Evolutionary conservation across 768 basidiomycete genomes (phyloP).

Genomic region (Phaeotremella skinneri): DNA sequence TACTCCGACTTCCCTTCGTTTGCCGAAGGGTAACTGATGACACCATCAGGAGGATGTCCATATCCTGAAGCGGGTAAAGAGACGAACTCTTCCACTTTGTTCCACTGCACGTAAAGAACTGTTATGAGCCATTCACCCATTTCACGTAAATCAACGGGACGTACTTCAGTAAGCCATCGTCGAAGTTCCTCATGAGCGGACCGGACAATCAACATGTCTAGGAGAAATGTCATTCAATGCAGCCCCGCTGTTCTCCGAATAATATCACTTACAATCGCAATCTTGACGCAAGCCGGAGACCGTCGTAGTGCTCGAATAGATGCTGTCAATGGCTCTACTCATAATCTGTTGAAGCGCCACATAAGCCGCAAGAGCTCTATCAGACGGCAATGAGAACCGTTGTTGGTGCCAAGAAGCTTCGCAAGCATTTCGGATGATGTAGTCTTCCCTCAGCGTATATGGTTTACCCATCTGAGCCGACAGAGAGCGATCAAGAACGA

Average conservation of each 20-base stretch:
- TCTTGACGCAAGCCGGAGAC: constrained; percentile 78
- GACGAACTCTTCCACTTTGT: constrained; percentile 30
- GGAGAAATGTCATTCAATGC: constrained; percentile 60
- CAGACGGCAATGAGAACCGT: constrained; percentile 63
- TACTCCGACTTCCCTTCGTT: constrained; percentile 25
- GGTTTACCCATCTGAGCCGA: constrained; percentile 98
- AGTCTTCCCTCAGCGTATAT: constrained; percentile 86
- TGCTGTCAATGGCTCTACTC: constrained; percentile 80
- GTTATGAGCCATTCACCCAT: constrained; percentile 1
- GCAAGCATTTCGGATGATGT: constrained; percentile 71
- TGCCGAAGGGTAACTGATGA: background rate
- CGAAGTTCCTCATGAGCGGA: constrained; percentile 47
- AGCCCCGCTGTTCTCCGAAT: background rate
- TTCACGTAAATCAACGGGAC: background rate
- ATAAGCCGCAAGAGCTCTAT: constrained; percentile 71
- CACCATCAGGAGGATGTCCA: background rate
- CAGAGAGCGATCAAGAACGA: constrained; percentile 83
- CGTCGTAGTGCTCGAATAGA: constrained; percentile 73
- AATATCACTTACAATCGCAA: constrained; percentile 64
- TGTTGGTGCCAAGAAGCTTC: constrained; percentile 71
- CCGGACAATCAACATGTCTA: constrained; percentile 52
- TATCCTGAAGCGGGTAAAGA: background rate
- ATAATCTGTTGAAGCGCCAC: constrained; percentile 87
- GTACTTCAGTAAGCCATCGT: constrained; percentile 39
- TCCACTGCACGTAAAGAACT: constrained; percentile 21